phyloP scores from a whole-genome alignment of 768 basidiomycete genomes.

The Hysterangium stoloniferum region DNA sequence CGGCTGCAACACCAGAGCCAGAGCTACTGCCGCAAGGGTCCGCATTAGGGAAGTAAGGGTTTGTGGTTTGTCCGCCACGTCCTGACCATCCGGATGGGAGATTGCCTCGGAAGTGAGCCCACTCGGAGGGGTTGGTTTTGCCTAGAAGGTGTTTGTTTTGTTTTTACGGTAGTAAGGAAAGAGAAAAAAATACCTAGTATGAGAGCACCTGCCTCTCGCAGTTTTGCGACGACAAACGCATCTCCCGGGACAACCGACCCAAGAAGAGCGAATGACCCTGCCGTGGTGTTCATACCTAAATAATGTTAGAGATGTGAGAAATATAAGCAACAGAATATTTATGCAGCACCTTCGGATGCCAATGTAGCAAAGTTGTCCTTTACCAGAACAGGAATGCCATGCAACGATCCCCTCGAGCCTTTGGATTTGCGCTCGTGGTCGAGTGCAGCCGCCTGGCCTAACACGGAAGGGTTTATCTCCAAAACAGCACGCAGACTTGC shows the following conservation, averaged over 20 bases:
- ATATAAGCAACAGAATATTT: neutral
- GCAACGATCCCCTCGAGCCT: slow-evolving; percentile 40
- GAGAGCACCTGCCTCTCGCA: slow-evolving; percentile 30
- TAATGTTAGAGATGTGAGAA: neutral
- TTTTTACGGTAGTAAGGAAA: neutral
- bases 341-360: slow-evolving; percentile 22
- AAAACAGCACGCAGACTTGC: slow-evolving; percentile 50
- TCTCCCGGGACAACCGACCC: slow-evolving; percentile 27
- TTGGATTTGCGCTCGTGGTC: slow-evolving; percentile 35
- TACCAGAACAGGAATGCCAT: slow-evolving; percentile 47
- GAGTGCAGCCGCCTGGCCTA: slow-evolving; percentile 41
- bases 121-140: slow-evolving; percentile 37
- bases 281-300: slow-evolving; percentile 14
- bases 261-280: slow-evolving; percentile 27
- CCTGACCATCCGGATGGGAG: slow-evolving; percentile 38
- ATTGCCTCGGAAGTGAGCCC: slow-evolving; percentile 32
- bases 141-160: slow-evolving; percentile 17
- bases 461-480: slow-evolving; percentile 47
- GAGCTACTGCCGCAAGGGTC: slow-evolving; percentile 35
- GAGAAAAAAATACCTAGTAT: slow-evolving; percentile 20
- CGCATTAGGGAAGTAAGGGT: slow-evolving; percentile 35
- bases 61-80: slow-evolving; percentile 36
- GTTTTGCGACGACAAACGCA: slow-evolving; percentile 22
- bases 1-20: slow-evolving; percentile 33
- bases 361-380: slow-evolving; percentile 38